phyloP scores from a whole-genome alignment of 257 asterid genomes.

The Voacanga thouarsii region DNA sequence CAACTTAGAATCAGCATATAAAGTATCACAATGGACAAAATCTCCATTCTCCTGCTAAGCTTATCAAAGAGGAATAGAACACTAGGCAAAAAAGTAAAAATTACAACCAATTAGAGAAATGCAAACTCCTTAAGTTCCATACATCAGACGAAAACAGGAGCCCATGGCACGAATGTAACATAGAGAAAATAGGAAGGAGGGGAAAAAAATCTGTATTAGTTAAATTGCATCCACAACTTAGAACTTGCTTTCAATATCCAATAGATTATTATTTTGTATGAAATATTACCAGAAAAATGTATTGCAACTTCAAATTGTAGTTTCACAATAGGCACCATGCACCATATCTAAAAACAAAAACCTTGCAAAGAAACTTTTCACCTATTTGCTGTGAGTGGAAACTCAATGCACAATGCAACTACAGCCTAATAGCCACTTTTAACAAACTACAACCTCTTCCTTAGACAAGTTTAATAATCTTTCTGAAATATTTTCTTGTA shows the following conservation, averaged over 20 bases:
- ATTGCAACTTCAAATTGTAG: not conserved
- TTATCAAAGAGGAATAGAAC: not conserved
- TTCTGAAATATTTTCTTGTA: not conserved
- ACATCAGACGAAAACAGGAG: not conserved
- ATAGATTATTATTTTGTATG: not conserved
- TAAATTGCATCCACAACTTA: not conserved
- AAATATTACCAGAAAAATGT: not conserved
- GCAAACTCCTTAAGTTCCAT: not conserved
- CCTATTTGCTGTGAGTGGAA: not conserved
- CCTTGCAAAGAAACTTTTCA: no score
- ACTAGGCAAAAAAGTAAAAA: not conserved
- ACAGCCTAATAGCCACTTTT: not conserved
- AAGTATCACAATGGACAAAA: not conserved
- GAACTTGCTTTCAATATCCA: not conserved
- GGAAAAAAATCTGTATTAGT: not conserved
- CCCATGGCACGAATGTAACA: not conserved
- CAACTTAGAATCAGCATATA: not conserved
- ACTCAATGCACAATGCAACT: not conserved
- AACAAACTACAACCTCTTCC: not conserved
- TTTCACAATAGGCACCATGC: not conserved
- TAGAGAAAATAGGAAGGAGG: no score
- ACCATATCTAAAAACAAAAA: not conserved
- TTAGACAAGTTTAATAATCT: not conserved
- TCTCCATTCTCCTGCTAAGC: not conserved
- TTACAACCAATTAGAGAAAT: not conserved